Base-by-base conservation (phyloP, 805 yeast genomes). In the Scheffersomyces stipitis region DNA sequence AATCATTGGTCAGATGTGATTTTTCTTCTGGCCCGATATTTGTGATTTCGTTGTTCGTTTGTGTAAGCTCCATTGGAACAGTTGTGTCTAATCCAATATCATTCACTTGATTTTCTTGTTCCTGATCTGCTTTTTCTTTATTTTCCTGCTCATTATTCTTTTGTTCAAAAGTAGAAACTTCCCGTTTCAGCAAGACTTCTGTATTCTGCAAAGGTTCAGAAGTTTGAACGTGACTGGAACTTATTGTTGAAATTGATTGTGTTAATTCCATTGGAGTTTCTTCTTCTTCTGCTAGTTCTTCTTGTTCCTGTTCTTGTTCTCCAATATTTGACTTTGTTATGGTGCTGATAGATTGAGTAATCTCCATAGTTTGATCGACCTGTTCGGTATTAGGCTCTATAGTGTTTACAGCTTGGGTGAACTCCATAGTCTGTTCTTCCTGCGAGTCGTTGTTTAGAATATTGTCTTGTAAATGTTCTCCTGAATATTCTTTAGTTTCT, bases 201-300 rank as follows among this genome's bases (percentile, higher is more conserved):
- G n/a, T n/a, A n/a, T n/a, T n/a, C n/a, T n/a, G n/a, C n/a, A n/a
- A n/a, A n/a, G n/a, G n/a, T n/a, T n/a, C n/a, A n/a, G n/a, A n/a
- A n/a, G n/a, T n/a, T n/a, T 31, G 18, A 20, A 31, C 18, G 6
- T 18, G 26, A 14, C 26, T 17, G 12, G 9, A 17, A 9, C 18
- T 5, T 10, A 14, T 14, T 4, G 18, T 35, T 5, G 34, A 18
- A 5, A 48, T 18, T 7, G 56, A 53, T 26, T 48, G 48, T 2
- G 60, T 56, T 30, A 58, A 40, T 13, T 58, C 62, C 63, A 56
- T 58, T 4, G 49, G 41, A 16, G 40, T 35, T 14, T 49, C 53
- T 4, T 40, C 47, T 4, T 39, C 39, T 6, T 30, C 24, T 13
- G 32, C 26, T 9, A 18, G 16, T 26, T 29, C n/a, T 15, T 30